Conservation (phyloP, 2,329 filamentous ascomycete genomes). For the Leptographium galeiforme region DNA sequence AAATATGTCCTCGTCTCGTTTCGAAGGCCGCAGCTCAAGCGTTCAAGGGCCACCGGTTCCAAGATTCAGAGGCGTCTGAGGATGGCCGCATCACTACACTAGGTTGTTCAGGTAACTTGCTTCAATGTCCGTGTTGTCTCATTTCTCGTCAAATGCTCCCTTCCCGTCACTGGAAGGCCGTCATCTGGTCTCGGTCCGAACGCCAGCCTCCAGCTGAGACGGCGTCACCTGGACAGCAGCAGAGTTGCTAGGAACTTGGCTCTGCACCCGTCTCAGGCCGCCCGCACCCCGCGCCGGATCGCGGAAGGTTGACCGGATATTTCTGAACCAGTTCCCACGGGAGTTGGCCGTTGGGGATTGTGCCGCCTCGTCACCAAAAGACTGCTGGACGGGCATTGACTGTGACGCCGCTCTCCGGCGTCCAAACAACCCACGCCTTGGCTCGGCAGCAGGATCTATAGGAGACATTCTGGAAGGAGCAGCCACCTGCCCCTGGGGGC, state of each 20-base stretch:
- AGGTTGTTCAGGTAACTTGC: background rate
- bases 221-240: constrained; percentile 13
- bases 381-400: background rate
- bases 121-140: background rate
- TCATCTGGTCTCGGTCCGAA: constrained; percentile 6
- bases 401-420: constrained; percentile 4
- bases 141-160: background rate
- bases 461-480: background rate
- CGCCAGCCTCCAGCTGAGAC: constrained; percentile 23
- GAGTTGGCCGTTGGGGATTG: background rate
- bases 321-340: background rate
- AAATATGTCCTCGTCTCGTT: background rate
- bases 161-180: background rate
- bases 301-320: background rate
- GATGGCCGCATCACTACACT: background rate
- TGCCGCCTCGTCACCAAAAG: too few species aligned
- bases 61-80: background rate
- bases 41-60: background rate
- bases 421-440: constrained; percentile 12
- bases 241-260: background rate
- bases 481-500: background rate
- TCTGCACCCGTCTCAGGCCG: background rate
- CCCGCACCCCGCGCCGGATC: background rate
- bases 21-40: too few species aligned
- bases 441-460: background rate